Base-by-base conservation (phyloP, 2,329 filamentous ascomycete species). In the Macrophomina tecta region DNA sequence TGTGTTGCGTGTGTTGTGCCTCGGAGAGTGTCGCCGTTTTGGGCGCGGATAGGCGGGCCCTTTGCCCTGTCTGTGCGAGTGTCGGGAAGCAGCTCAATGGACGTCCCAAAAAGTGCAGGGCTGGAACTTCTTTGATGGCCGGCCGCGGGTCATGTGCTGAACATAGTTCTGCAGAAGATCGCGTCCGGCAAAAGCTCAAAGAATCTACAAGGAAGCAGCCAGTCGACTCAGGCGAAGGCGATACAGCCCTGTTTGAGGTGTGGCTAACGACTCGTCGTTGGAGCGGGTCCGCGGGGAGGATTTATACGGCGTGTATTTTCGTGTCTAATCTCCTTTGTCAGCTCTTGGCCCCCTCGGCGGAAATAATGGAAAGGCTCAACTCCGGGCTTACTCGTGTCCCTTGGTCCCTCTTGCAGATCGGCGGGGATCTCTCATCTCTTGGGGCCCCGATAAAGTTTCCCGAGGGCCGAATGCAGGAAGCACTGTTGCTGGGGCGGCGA, bases 391-490 rank as follows among this genome's bases (percentile, higher is more conserved):
- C 40, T 48, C 56, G 56, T n/a, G 16, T 46, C 8, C 55, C 55
- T 45, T 30, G 16, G 8, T 46, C 16, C 55, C 55, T 45, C 30
- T 55, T 9, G 55, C 36, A 28, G 55, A 58, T 58, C 55, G 23
- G 38, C 55, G 38, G 55, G 28, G 56, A 61, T 61, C 56, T 34
- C 16, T 48, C 56, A 48, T 46, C 56, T 61, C 56, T 46, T 61
- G 16, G 56, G 23, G 18, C 8, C 7, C 8, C 56, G 42, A 61
- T 61, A 61, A 48, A 32, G 28, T 61, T 61, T 48, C 16, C 23
- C 40, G 23, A 61, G 42, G 56, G 40, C 56, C 56, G 56, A 61
- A 48, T 61, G 30, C 42, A 61, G 56, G 42, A 23, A 36, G 14
- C 30, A 18, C 42, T 46, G 28, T 61, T 38, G 52, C 32, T 28